Evolutionary conservation across 148 eudicot species (phyloP), one percentile per base, ranked within the genome.

Genomic region (Vaccinium corymbosum): DNA sequence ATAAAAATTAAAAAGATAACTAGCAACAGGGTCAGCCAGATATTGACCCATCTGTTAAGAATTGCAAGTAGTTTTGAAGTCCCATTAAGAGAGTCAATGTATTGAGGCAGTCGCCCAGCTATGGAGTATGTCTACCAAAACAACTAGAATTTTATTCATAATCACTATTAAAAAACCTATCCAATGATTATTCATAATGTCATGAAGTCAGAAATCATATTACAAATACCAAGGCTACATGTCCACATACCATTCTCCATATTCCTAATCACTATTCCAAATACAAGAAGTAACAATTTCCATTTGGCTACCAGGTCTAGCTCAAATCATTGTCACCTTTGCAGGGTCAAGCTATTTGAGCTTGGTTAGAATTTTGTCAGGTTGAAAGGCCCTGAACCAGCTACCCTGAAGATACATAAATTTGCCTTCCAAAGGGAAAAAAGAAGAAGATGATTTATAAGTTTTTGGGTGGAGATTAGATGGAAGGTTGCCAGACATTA

Each of bases 291-390:
- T 20, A 75, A 17, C 53, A 46, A 75, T 75, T 6, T 73, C 50
- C 77, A 73, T 38, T n/a, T 17, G 51, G 50, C 22, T 13, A 73
- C 48, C 22, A 38, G 5, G 77, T 42, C 77, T 73, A 35, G 48
- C 77, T 17, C 22, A 46, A 35, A 76, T 50, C 17, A 76, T 49
- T 46, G 15, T 13, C 35, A 49, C 11, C 56, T 75, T 49, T 74
- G 20, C 29, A 76, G 55, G 55, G 56, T 20, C 50, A n/a, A 10
- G 20, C 5, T 46, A 12, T 11, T 49, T 48, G 22, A 76, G 79
- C 79, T 76, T 75, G 53, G 52, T 52, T 75, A 75, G 29, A 46
- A 75, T 6, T 46, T 75, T 75, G 53, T 75, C 25, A 17, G 49
- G 48, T 74, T 19, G 51, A 42, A 8, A 74, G 22, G 77, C 22